These are phyloP conservation scores for Hymenoscyphus fraxineus DNA, from an alignment of 2,329 filamentous ascomycete genomes.

Conservation along the genomic window DNA sequence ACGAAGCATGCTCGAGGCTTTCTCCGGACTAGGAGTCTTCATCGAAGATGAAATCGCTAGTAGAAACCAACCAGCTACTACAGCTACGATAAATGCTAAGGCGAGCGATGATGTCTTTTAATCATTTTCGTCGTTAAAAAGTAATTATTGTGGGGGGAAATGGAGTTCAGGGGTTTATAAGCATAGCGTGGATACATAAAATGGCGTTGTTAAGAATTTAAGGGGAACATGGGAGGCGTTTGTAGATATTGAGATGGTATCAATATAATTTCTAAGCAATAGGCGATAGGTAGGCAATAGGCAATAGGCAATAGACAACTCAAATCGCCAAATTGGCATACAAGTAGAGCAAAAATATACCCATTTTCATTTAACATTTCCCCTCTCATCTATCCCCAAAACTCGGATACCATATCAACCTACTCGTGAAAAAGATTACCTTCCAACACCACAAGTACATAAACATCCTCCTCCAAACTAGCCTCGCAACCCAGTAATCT, in stretches of 20 bases:
- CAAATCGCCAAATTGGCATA: too few species aligned
- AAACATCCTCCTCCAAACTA: too few species aligned
- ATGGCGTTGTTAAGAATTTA: neutral
- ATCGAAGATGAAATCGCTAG: slow-evolving; percentile 62
- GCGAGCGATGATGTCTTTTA: slow-evolving; percentile 49
- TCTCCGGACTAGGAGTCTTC: slow-evolving; percentile 83
- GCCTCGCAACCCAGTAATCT: too few species aligned
- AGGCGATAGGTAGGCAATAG: too few species aligned
- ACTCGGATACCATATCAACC: too few species aligned
- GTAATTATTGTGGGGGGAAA: neutral
- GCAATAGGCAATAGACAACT: too few species aligned
- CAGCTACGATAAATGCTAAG: slow-evolving; percentile 38
- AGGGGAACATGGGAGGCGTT: neutral
- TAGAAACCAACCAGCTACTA: slow-evolving; percentile 29
- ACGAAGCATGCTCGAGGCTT: slow-evolving; percentile 80
- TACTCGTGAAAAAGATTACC: too few species aligned
- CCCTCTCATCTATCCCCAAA: too few species aligned
- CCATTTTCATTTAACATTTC: too few species aligned
- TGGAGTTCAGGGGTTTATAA: neutral
- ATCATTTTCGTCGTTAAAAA: too few species aligned
- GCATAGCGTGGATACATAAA: neutral
- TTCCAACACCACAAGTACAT: too few species aligned
- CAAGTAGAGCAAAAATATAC: too few species aligned
- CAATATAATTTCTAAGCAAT: neutral
- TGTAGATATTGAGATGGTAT: neutral